Conservation (phyloP, 1,284 basidiomycete genomes). For the Ganoderma resinaceum region DNA sequence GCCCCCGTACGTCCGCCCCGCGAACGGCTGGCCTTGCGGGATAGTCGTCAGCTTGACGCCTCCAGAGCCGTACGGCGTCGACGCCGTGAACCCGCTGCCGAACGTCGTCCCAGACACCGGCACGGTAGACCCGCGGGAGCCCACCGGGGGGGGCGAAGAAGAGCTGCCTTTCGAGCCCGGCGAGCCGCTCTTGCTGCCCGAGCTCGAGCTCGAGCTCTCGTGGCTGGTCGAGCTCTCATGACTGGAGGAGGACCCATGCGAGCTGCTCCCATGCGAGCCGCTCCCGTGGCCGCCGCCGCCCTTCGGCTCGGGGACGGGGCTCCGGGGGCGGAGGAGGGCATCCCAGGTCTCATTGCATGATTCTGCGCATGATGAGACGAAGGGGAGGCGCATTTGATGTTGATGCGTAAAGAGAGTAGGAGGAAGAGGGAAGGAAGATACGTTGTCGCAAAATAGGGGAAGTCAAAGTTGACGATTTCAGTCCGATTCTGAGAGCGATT, state of each 20-base stretch:
- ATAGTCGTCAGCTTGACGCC: slow-evolving; percentile 45
- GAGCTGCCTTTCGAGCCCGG: slow-evolving; percentile 29
- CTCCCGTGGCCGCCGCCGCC: slow-evolving; percentile 27
- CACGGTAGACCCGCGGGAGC: slow-evolving; percentile 26
- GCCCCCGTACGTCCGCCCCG: slow-evolving; percentile 51
- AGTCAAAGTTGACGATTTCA: too few species aligned
- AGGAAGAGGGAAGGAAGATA: background rate
- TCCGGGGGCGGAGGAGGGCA: background rate
- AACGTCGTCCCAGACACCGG: slow-evolving; percentile 40
- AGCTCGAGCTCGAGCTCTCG: slow-evolving; percentile 18
- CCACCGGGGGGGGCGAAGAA: background rate
- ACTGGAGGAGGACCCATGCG: slow-evolving; percentile 19
- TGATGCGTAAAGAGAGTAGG: background rate
- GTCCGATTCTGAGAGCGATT: background rate
- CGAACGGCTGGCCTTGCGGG: slow-evolving; percentile 48
- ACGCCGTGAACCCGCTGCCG: slow-evolving; percentile 29
- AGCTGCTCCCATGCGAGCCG: too few species aligned
- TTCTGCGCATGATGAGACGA: slow-evolving; percentile 6
- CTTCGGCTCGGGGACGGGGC: slow-evolving; percentile 7
- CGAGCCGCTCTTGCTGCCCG: slow-evolving; percentile 20
- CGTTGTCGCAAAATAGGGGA: too few species aligned
- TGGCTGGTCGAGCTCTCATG: slow-evolving; percentile 33
- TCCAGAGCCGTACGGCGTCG: slow-evolving; percentile 46
- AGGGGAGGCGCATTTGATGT: slow-evolving; percentile 1
- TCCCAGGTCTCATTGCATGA: background rate